Evolutionary conservation across 148 eudicot genomes (phyloP).

Genomic region (Rhododendron williamsianum): DNA sequence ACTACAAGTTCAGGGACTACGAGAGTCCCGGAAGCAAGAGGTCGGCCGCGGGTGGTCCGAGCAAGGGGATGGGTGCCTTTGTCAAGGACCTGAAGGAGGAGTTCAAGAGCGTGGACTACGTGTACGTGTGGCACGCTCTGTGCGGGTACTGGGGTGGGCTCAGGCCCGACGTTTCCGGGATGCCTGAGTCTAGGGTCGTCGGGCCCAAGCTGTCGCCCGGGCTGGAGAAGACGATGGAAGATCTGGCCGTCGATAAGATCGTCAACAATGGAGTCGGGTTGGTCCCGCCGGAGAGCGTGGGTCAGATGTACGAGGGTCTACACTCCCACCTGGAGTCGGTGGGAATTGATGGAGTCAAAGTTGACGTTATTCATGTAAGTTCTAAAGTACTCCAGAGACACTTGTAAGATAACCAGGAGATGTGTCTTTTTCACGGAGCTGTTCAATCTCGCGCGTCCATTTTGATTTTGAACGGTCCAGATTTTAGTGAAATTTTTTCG

Average conservation of each 20-base stretch:
- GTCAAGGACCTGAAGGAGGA: conserved; percentile 66
- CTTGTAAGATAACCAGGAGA: neutral
- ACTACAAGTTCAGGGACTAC: conserved; percentile 79
- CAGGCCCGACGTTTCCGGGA: conserved; percentile 49
- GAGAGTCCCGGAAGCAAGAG: conserved; percentile 30
- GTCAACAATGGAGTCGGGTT: conserved; percentile 85
- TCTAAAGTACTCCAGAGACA: neutral
- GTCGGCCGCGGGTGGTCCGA: conserved; percentile 18
- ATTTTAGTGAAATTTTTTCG: too few species aligned
- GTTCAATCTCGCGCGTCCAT: too few species aligned
- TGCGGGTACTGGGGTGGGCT: conserved; percentile 97
- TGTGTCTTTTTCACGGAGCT: too few species aligned
- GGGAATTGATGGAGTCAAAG: conserved; percentile 92
- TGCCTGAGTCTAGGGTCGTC: conserved; percentile 52
- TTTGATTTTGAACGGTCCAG: too few species aligned
- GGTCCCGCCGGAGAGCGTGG: conserved; percentile 62
- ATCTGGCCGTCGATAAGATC: conserved; percentile 85
- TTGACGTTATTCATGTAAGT: conserved; percentile 92
- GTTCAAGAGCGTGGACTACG: conserved; percentile 65
- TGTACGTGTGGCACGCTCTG: conserved; percentile 94
- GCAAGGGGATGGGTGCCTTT: conserved; percentile 77
- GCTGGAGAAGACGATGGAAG: conserved; percentile 76
- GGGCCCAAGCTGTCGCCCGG: conserved; percentile 65
- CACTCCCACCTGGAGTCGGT: conserved; percentile 72
- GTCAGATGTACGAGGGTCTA: conserved; percentile 71